Percentiles rank a stretch among this genome's conserved stretches.
phyloP scores from a whole-genome alignment of 2,329 filamentous ascomycete species.

The Trematosphaeria pertusa region DNA sequence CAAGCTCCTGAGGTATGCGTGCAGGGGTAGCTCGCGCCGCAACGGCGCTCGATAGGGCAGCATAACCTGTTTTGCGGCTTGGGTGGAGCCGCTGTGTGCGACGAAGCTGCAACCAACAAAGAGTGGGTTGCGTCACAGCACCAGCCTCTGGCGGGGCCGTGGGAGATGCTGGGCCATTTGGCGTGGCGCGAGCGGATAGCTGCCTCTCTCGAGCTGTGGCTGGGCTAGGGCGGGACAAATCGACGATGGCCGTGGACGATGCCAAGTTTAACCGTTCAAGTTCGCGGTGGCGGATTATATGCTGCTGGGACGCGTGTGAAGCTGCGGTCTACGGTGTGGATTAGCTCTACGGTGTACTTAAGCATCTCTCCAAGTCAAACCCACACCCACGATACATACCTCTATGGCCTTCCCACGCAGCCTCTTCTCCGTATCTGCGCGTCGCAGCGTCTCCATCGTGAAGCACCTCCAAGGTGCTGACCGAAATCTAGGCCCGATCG shows the following conservation, averaged over 20 bases:
- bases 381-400: too few species aligned
- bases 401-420: too few species aligned
- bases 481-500: constrained; percentile 37
- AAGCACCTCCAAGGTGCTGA: too few species aligned
- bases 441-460: too few species aligned
- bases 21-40: constrained; percentile 47
- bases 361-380: too few species aligned
- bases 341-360: constrained; percentile 1
- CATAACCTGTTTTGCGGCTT: constrained; percentile 48
- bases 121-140: constrained; percentile 46
- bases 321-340: too few species aligned
- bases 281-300: background rate
- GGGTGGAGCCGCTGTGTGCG: constrained; percentile 29
- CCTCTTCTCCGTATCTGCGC: too few species aligned
- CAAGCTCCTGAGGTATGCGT: constrained; percentile 24
- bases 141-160: constrained; percentile 39
- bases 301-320: constrained; percentile 5
- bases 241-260: constrained; percentile 38
- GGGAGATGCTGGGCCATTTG: constrained; percentile 30
- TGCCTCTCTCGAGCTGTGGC: constrained; percentile 37
- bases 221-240: constrained; percentile 32
- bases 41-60: constrained; percentile 24
- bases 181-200: constrained; percentile 35
- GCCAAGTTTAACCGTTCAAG: constrained; percentile 28
- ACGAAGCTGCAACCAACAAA: constrained; percentile 30